These are phyloP conservation scores for Colletotrichum tamarilloi DNA, from an alignment of 2,329 filamentous ascomycete genomes.

Conservation along the genomic window DNA sequence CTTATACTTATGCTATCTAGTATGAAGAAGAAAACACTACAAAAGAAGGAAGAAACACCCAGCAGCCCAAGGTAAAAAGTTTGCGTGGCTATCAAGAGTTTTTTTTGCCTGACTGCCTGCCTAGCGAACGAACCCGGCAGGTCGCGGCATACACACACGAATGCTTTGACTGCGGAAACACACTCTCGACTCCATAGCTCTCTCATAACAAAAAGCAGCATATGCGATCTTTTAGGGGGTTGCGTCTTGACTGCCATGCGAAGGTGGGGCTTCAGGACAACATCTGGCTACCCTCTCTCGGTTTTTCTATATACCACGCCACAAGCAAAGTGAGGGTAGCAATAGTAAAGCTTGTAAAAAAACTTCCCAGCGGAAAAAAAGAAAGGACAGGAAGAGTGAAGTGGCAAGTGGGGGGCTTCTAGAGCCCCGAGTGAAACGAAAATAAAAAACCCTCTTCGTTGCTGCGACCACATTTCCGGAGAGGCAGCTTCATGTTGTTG, in stretches of 20 bases:
- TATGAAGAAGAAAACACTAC: neutral
- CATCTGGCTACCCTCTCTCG: neutral
- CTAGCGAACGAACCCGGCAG: neutral
- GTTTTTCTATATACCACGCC: constrained; percentile 32
- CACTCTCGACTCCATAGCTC: neutral
- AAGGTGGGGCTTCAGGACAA: constrained; percentile 8
- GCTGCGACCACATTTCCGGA: constrained; percentile 31
- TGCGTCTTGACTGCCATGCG: constrained; percentile 16
- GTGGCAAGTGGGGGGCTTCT: constrained; percentile 16
- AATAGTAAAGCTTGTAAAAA: constrained; percentile 26
- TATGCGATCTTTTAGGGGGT: constrained; percentile 6
- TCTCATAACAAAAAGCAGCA: neutral
- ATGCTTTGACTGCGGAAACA: neutral
- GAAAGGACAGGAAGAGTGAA: constrained; percentile 21
- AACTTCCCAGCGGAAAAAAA: constrained; percentile 6
- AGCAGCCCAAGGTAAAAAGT: neutral
- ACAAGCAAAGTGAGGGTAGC: constrained; percentile 31
- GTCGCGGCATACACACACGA: neutral
- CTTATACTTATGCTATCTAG: constrained; percentile 26
- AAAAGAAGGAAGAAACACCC: neutral
- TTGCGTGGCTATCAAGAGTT: neutral
- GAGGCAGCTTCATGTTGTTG: constrained; percentile 17
- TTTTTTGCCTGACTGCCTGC: neutral
- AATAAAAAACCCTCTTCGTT: constrained; percentile 33
- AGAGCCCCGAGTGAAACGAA: constrained; percentile 26